Evolutionary conservation across 768 basidiomycete genomes (phyloP), one percentile per base, ranked within the genome.

Genomic region (Termitomyces bulborhizus): DNA sequence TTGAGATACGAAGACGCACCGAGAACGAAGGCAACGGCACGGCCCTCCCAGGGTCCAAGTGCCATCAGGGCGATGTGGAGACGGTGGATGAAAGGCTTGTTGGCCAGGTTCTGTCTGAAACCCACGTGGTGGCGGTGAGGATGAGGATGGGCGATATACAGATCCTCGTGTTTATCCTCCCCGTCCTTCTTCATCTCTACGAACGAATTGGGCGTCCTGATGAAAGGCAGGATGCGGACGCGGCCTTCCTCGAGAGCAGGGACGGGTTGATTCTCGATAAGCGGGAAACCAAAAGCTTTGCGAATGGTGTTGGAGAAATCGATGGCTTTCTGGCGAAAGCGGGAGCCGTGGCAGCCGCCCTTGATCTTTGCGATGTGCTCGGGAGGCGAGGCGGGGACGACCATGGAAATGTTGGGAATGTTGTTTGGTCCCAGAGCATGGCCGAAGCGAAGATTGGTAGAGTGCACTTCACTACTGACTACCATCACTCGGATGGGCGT

Each of bases 1-100:
- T 15, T 32, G 8, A 9, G 9, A 36, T 29, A 43, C 18, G 21
- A 53, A 21, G 36, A 62, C 68, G 50, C 51, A 75, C 90, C 90
- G 16, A 93, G 78, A 54, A 93, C 90, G 57, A 93, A 93, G 3
- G 91, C 84, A 15, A 93, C 84, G 9, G 84, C 83, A 48, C 88
- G 77, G 49, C 89, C 89, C 69, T 93, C 90, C 89, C 90, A 92
- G 18, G 82, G 82, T 12, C 89, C 87, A 15, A 93, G 80, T 7
- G 79, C 68, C 73, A 82, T 82, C 53, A 92, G 69, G 2, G 89
- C 85, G 53, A 70, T 71, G 63, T 85, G 81, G 58, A 92, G 70
- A 45, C 90, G 83, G 44, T 67, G 71, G 46, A 79, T 55, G 78
- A 89, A 88, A 34, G 77, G 70, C 21, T 62, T 61, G 48, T 65